These are phyloP conservation scores for Hypoxylon cercidicola DNA, from an alignment of 495 filamentous ascomycete species.

Conservation along the genomic window DNA sequence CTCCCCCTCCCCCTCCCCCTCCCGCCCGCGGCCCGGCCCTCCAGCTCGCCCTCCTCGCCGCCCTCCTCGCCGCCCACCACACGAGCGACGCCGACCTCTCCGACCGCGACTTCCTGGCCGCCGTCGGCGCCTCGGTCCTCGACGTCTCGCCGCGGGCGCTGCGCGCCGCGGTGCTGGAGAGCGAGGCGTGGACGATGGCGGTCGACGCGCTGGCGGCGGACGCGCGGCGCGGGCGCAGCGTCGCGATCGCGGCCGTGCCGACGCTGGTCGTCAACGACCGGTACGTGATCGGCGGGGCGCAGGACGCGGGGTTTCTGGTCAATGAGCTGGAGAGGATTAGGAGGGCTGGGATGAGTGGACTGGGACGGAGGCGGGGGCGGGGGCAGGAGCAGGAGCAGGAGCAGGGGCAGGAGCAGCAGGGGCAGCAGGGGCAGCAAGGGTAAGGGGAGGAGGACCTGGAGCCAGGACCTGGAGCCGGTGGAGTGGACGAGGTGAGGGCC, in stretches of 20 bases:
- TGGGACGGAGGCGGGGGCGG: conserved; percentile 8
- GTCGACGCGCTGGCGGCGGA: conserved; percentile 42
- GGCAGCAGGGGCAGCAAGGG: no score
- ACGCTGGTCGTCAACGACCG: conserved; percentile 75
- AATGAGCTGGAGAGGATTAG: conserved; percentile 56
- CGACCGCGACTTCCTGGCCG: conserved; percentile 64
- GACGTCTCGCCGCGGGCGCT: conserved; percentile 60
- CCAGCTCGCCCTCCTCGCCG: conserved; percentile 71
- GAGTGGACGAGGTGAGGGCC: no score
- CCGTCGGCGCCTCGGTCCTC: conserved; percentile 63
- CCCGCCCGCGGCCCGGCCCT: conserved; percentile 49
- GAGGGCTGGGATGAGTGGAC: no score
- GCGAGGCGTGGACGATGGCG: conserved; percentile 50
- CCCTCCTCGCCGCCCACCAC: conserved; percentile 76
- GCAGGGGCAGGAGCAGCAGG: not conserved
- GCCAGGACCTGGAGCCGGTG: no score
- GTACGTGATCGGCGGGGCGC: conserved; percentile 75
- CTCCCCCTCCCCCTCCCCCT: not conserved
- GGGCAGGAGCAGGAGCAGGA: not conserved
- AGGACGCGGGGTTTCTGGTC: conserved; percentile 60
- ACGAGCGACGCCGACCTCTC: conserved; percentile 81
- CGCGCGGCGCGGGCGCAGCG: conserved; percentile 57
- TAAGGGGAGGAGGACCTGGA: no score
- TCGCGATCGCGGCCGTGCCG: conserved; percentile 75
- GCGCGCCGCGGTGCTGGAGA: conserved; percentile 68